Evolutionary conservation across 1,139 yeast species (phyloP), one percentile per base, ranked within the genome.

Genomic region (Geotrichum siamense): DNA sequence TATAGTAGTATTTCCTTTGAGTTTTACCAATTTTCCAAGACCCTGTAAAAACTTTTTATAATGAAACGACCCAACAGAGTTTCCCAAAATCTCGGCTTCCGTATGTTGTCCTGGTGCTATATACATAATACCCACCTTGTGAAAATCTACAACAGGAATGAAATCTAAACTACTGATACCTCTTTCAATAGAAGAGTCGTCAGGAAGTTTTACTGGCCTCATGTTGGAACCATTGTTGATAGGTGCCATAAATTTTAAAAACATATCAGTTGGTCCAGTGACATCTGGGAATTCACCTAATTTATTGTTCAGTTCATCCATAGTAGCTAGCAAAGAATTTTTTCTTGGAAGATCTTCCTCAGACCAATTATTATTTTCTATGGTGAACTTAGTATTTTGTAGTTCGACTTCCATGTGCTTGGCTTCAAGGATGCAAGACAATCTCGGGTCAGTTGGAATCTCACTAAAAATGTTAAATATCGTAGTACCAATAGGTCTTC

Each of bases 81-180:
- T 86, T 6, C 73, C 63, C 44, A 86, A 64, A 28, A 86, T 80
- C 45, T 82, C 86, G 0, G 59, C 58, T 58, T 86, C 95, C 0
- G 67, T 65, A 0, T 60, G 58, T 58, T 86, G 96, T 6, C 76
- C 75, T 0, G 76, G 78, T 0, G 78, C 91, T 51, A 85, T 75
- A 58, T 85, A 86, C 13, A 86, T 55, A 13, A 86, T 67, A 0
- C 96, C 95, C 32, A 82, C 74, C 59, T 85, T 86, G 60, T 81
- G 87, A 54, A 80, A 81, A 43, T 81, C 84, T 9, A 82, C 83
- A 8, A 81, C 79, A 0, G 95, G 94, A 1, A 83, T 78, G 16
- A 89, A 64, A 57, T 86, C 95, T 6, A 38, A 23, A 3, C 80
- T 72, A 2, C 73, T 62, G 23, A 86, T 58, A 0, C 91, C 84